These are phyloP conservation scores for Mortierella antarctica DNA, from an alignment of 192 early-diverging fungal species.

Conservation along the genomic window DNA sequence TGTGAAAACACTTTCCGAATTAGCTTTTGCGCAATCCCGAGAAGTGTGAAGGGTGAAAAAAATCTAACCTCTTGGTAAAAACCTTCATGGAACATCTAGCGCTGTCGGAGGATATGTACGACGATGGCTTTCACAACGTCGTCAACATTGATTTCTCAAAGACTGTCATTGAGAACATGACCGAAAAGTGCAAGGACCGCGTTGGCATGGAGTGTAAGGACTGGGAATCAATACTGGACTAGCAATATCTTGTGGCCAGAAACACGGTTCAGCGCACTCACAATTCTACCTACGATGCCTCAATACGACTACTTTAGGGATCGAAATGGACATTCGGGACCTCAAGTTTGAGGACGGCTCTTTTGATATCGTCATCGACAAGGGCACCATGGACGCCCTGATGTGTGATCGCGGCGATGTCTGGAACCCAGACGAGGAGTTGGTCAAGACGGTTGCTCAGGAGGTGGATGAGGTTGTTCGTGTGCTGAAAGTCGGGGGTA, in stretches of 20 bases:
- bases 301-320: slow-evolving; percentile 43
- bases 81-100: slow-evolving; percentile 37
- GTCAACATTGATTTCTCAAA: slow-evolving; percentile 86
- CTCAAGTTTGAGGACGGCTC: slow-evolving; percentile 69
- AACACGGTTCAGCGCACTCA: not conserved
- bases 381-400: slow-evolving; percentile 92
- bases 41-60: not conserved
- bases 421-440: slow-evolving; percentile 84
- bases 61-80: not conserved
- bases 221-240: not conserved
- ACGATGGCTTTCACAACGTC: slow-evolving; percentile 77
- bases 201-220: slow-evolving; percentile 68
- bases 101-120: slow-evolving; percentile 82
- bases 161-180: slow-evolving; percentile 84
- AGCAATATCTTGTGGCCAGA: not conserved
- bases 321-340: slow-evolving; percentile 83
- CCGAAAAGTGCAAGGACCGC: slow-evolving; percentile 56
- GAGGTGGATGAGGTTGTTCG: slow-evolving; percentile 85
- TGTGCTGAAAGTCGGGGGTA: slow-evolving; percentile 78
- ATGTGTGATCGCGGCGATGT: slow-evolving; percentile 88
- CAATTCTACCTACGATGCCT: not conserved
- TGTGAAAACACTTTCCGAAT: not conserved
- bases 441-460: slow-evolving; percentile 68
- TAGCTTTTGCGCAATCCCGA: not conserved
- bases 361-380: slow-evolving; percentile 87